Evolutionary conservation across 2,329 filamentous ascomycete genomes (phyloP), one percentile per base, ranked within the genome.

Genomic region (Curvularia lunata): DNA sequence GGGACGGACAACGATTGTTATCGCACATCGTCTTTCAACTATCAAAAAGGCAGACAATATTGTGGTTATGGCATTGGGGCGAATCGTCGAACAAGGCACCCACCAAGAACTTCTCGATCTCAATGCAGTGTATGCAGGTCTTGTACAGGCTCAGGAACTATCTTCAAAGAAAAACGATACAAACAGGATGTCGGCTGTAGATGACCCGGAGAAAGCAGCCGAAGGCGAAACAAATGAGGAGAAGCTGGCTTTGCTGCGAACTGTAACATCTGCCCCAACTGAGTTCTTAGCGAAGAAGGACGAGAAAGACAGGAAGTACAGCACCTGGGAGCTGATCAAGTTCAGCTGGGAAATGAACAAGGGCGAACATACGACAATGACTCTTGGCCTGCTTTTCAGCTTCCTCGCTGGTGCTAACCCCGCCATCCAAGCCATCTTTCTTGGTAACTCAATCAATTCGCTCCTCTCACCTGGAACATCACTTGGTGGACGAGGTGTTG

Each of bases 11-110:
- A 98, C 95, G 2, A 97, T 98, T 67, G 91, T 93, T 6, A 98
- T 99, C 76, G 95, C 95, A 42, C 95, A 99, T 79, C 89, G 94
- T 66, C 83, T 99, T 8, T 97, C 92, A 0, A 99, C 95, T 5
- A 97, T 99, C 80, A 92, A 88, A 77, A 88, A 92, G 62, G 94
- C 94, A 0, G 90, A 98, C 77, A 97, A 97, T 70, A 99, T 99
- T 66, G 91, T 98, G 12, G 94, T 97, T 62, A 94, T 99, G 88
- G 85, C 88, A 4, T 79, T 88, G 59, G 95, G 95, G 12, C 81
- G 83, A n/a, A 96, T 99, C 58, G 84, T 96, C 12, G 95, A 99
- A 77, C 92, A 97, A 77, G 95, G 95, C 50, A 93, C 86, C 0
- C 95, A 98, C 74, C 86, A 94, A 57, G 84, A 90, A 13, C 83